Conservation (phyloP, 2,329 filamentous ascomycete genomes). For the Colletotrichum sp. region DNA sequence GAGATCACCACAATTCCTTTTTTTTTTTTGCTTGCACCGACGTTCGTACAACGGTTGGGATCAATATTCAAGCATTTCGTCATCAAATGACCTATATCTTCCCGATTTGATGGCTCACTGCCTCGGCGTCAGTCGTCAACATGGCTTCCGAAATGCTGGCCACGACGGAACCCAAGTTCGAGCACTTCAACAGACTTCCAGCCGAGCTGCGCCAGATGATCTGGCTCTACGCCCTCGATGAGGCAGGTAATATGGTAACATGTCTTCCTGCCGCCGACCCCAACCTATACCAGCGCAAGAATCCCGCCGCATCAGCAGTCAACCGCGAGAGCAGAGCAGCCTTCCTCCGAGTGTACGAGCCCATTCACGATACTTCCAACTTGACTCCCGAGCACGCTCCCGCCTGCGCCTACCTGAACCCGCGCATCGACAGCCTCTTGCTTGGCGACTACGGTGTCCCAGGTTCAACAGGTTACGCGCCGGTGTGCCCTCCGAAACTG, state of each 20-base stretch:
- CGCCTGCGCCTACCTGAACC: not conserved
- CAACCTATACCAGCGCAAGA: not conserved
- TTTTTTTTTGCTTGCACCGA: not conserved
- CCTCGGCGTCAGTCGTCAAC: not conserved
- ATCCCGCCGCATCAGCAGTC: not conserved
- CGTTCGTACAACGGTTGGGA: not conserved
- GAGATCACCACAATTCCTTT: not conserved
- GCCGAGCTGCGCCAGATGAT: not conserved
- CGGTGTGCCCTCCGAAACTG: not conserved
- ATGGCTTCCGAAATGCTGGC: not conserved
- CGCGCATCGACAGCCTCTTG: not conserved
- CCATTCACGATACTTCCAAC: not conserved
- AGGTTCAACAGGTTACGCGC: not conserved
- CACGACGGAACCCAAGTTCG: not conserved
- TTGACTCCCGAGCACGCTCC: not conserved
- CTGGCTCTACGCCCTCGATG: not conserved
- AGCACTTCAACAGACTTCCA: not conserved
- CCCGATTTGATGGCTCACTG: not conserved
- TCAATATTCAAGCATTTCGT: not conserved
- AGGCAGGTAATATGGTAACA: not conserved
- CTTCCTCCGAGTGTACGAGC: not conserved
- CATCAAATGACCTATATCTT: not conserved
- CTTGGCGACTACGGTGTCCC: not conserved
- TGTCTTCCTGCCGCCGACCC: not conserved
- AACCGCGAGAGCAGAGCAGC: not conserved